Evolutionary conservation across 345 rosid species (phyloP), one percentile per base, ranked within the genome.

Genomic region (Euphorbia tirucalli): DNA sequence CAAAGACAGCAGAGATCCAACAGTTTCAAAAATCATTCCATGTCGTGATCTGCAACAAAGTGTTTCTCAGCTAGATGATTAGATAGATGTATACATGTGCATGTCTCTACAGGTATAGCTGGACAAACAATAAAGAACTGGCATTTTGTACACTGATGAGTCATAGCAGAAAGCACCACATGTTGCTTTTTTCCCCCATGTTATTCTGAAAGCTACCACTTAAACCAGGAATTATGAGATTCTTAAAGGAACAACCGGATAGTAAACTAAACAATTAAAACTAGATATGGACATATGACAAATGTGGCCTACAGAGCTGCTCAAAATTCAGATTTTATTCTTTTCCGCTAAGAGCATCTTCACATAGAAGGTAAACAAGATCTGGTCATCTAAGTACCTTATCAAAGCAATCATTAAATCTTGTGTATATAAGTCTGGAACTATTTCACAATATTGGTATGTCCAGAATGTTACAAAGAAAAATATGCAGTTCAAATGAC

Each of bases 1-100:
- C 84, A 94, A 82, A 72, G 92, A 85, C 78, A 94, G 81, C 69
- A 94, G 87, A 28, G 93, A 87, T 71, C 91, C 91, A 79, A 92
- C 81, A 3, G 99, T 86, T 69, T 94, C 97, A 77, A 94, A 90
- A 69, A 92, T 80, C 4, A 89, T 86, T 73, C 88, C 92, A 73
- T 92, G 90, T 43, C 85, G 86, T 56, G 82, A 79, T 46, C 97
- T 93, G 86, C 74, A 69, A 83, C 37, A 69, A 0, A 19, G 41
- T 9, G 48, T 9, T 55, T 61, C 57, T 41, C 22, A 24, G 28
- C 70, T 15, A 68, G 28, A 65, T 32, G 25, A 25, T 44, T 5
- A 49, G 19, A 18, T 22, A 48, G 16, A 44, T 5, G 44, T 41
- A 27, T 44, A 54, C 0, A 65, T 27, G 16, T 13, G 2, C 19